Evolutionary conservation across 2,329 filamentous ascomycete genomes (phyloP), one percentile per base, ranked within the genome.

Genomic region (Didymella segeticola): DNA sequence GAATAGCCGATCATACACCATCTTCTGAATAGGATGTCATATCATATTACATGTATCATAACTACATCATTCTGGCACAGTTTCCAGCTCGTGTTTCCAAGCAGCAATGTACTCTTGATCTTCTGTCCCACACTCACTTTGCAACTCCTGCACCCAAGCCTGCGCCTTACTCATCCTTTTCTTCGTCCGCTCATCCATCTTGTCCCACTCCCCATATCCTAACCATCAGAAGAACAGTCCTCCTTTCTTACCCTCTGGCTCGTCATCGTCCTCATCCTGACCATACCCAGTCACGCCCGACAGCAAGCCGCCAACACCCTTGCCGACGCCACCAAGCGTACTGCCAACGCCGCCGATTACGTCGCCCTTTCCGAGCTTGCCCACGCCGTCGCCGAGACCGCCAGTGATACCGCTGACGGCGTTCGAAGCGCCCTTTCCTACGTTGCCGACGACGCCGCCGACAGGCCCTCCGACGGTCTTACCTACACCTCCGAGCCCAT

Each of bases 361-460:
- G 61, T 80, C 75, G 1, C 78, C 78, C 39, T 74, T 76, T 1
- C 78, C 77, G 1, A 80, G 46, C 57, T 78, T 78, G 2, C 73
- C 74, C 5, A 80, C 75, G 1, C 77, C 77, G n/a, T 77, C 75
- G 4, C 78, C 78, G 2, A 80, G 42, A 3, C 78, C 78, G 4
- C 73, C 68, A 2, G 75, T 77, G 20, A 78, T 68, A 2, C 76
- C 75, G 5, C 67, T 64, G 2, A 78, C 75, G 7, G 76, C 75
- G 53, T 77, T 72, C 3, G 72, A 72, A 4, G 75, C 72, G 2
- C 77, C 71, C 46, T 77, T 78, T 2, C 75, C 77, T 2, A 78
- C 72, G 15, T 76, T 76, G 29, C 72, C 70, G 12, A 79, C 75
- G 10, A 78, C 68, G 34, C 73, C 73, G 4, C 78, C 78, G 4